A percentile compares a stretch with the other conserved stretches of the same genome.
phyloP scores from a whole-genome alignment of 345 rosid genomes.

The Boechera retrofracta region DNA sequence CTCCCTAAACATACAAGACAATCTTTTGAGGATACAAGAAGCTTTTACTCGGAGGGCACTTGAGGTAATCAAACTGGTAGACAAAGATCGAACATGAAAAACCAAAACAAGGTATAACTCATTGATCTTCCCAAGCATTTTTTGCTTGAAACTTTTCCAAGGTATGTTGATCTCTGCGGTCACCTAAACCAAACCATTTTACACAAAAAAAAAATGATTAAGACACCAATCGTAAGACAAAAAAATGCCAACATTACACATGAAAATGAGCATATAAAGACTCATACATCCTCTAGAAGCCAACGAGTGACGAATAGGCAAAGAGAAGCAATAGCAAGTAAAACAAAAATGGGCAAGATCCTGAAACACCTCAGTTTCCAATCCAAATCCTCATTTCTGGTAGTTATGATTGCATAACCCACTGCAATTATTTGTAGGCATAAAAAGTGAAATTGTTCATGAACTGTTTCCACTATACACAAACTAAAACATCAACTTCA shows the following conservation, averaged over 20 bases:
- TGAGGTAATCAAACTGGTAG: too few relatives aligned
- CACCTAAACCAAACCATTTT: conserved; percentile 56
- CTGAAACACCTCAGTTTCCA: conserved; percentile 75
- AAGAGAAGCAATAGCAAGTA: conserved; percentile 59
- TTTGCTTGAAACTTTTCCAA: conserved; percentile 83
- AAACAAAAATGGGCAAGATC: conserved; percentile 71
- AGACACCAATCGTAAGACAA: background rate
- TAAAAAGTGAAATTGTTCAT: background rate
- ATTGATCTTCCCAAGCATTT: conserved; percentile 77
- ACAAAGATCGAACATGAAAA: too few relatives aligned
- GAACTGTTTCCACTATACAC: background rate
- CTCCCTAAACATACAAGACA: too few relatives aligned
- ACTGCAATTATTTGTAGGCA: conserved; percentile 63
- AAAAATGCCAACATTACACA: background rate
- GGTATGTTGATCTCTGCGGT: conserved; percentile 76
- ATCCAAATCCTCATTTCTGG: conserved; percentile 63
- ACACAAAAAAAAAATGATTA: background rate
- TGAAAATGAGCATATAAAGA: conserved; percentile 3
- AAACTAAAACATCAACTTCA: background rate
- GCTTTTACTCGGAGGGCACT: too few relatives aligned
- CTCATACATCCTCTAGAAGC: conserved; percentile 75
- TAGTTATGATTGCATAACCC: conserved; percentile 70
- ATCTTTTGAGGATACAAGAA: too few relatives aligned
- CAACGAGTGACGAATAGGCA: conserved; percentile 56
- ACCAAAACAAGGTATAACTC: conserved; percentile 49